phyloP scores from a whole-genome alignment of 768 basidiomycete genomes.

The Glaciozyma martinii region DNA sequence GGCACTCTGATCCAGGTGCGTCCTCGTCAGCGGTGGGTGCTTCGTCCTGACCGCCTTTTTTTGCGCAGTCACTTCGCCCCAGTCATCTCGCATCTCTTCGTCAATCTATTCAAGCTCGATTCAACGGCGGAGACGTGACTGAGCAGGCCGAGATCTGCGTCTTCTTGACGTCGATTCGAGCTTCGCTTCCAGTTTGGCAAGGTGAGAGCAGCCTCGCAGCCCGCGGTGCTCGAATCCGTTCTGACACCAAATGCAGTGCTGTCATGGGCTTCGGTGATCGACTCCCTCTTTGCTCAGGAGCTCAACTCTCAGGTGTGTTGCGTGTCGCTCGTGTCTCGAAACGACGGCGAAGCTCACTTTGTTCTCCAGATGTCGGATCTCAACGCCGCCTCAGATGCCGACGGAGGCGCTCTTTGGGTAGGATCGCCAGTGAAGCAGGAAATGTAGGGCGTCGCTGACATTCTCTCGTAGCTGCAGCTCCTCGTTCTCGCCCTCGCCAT shows the following conservation, averaged over 20 bases:
- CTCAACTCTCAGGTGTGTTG: background rate
- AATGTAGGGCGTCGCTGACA: background rate
- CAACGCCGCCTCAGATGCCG: background rate
- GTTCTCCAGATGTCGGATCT: background rate
- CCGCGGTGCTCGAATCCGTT: background rate
- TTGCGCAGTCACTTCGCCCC: background rate
- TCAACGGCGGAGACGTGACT: background rate
- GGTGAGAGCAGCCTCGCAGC: background rate
- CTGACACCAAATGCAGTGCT: background rate
- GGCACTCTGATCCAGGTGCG: background rate
- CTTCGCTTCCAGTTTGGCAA: background rate
- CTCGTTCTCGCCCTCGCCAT: background rate
- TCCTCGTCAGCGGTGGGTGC: background rate
- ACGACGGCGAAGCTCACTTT: no score
- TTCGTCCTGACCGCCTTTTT: background rate
- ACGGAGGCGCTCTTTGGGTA: background rate
- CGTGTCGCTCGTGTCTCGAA: no score
- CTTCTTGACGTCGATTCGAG: background rate
- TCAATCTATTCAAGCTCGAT: background rate
- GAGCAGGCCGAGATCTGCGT: background rate
- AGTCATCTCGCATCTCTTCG: background rate
- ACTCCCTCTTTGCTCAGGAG: slow-evolving; percentile 2
- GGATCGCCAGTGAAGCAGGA: background rate
- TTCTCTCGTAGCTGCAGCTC: background rate
- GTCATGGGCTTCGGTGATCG: background rate